Percentiles rank a stretch among this genome's conserved stretches.
These are phyloP conservation scores for Davidsoniella australis DNA, from an alignment of 2,329 filamentous ascomycete genomes.

Conservation along the genomic window DNA sequence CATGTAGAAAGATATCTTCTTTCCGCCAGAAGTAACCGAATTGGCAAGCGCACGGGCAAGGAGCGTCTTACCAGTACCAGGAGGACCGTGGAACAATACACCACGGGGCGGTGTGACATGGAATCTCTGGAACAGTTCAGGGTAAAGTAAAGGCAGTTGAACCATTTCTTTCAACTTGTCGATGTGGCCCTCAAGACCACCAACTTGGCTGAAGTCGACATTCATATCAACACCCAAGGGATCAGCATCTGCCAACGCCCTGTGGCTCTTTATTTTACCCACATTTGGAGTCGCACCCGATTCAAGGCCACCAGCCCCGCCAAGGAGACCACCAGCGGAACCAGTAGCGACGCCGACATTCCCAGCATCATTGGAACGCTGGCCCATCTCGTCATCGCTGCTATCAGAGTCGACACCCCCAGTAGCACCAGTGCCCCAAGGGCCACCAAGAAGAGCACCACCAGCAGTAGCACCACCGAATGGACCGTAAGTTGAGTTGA, in stretches of 20 bases:
- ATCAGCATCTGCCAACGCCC: constrained; percentile 82
- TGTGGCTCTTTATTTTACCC: constrained; percentile 84
- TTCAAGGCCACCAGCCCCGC: constrained; percentile 22
- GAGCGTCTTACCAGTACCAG: constrained; percentile 95
- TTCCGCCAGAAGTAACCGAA: constrained; percentile 71
- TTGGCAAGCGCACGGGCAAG: constrained; percentile 84
- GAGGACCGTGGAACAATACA: constrained; percentile 90
- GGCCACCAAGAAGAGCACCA: constrained; percentile 54
- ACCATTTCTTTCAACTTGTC: constrained; percentile 99
- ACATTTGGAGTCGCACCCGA: constrained; percentile 49
- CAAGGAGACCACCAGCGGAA: constrained; percentile 29
- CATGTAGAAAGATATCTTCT: constrained; percentile 99
- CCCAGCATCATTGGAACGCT: constrained; percentile 39
- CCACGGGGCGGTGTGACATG: constrained; percentile 87
- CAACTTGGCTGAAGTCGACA: constrained; percentile 87
- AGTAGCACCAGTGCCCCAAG: constrained; percentile 55
- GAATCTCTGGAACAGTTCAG: constrained; percentile 81
- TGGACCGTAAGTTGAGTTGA: constrained; percentile 82
- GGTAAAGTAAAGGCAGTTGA: constrained; percentile 79
- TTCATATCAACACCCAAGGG: constrained; percentile 83
- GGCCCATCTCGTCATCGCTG: constrained; percentile 77
- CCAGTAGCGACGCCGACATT: constrained; percentile 46
- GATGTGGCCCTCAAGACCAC: constrained; percentile 82
- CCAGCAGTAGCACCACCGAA: constrained; percentile 73
- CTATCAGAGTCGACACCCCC: constrained; percentile 85